These are phyloP conservation scores for Colletotrichum destructivum DNA, from an alignment of 2,329 filamentous ascomycete genomes.

Conservation along the genomic window DNA sequence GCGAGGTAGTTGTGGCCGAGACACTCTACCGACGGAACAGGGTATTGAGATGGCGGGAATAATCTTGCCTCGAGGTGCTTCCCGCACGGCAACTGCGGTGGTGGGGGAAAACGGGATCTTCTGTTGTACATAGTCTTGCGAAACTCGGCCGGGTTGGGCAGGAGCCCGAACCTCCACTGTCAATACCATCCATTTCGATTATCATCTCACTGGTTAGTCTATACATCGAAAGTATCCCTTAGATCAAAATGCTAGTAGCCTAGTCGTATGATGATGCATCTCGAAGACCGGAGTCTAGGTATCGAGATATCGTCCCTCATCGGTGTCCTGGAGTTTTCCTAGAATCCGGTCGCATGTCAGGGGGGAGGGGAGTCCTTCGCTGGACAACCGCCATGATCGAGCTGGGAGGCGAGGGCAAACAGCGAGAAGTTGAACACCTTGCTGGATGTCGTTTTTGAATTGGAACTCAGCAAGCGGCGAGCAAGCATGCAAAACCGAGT, in stretches of 20 bases:
- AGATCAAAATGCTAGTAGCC: no score
- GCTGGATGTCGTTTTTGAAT: background rate
- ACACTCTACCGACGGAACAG: background rate
- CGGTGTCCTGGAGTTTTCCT: no score
- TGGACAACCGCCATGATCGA: background rate
- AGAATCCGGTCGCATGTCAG: no score
- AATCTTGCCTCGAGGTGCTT: background rate
- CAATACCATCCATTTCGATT: no score
- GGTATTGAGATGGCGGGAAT: background rate
- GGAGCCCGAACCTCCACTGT: background rate
- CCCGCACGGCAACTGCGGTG: background rate
- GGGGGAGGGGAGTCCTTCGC: no score
- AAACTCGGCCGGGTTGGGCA: background rate
- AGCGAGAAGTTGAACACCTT: background rate
- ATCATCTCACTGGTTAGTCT: no score
- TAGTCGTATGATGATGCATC: no score
- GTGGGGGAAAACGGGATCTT: no score
- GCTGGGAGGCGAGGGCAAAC: background rate
- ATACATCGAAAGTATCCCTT: no score
- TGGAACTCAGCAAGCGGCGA: background rate
- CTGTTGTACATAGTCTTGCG: background rate
- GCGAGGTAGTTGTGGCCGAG: background rate
- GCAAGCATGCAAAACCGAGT: background rate
- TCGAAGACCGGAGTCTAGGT: no score
- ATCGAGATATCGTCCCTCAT: no score